These are phyloP conservation scores for Solanum boliviense DNA, from an alignment of 257 asterid genomes.

Conservation along the genomic window DNA sequence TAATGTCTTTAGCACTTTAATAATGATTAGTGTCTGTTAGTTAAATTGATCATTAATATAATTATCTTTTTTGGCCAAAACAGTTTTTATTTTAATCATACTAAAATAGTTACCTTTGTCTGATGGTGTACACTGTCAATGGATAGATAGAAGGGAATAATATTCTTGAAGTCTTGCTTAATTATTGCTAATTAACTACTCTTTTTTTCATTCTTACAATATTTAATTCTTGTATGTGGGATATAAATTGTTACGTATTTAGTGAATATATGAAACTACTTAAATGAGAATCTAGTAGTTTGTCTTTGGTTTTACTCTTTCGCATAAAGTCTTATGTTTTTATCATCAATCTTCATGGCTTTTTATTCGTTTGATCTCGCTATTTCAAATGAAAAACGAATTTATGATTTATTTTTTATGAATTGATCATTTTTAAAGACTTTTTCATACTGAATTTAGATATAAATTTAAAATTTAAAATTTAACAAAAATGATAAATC, in stretches of 20 bases:
- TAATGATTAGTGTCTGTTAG: conserved; percentile 9
- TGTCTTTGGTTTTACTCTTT: not conserved
- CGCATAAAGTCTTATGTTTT: not conserved
- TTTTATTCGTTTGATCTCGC: not conserved
- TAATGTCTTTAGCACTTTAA: conserved; percentile 15
- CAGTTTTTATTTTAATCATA: not conserved
- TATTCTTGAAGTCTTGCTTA: not conserved
- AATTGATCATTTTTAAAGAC: not conserved
- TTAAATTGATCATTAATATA: not conserved
- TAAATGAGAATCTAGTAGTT: not conserved
- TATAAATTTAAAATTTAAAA: no score
- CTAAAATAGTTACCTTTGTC: conserved; percentile 11
- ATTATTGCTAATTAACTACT: not conserved
- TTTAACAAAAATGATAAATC: no score
- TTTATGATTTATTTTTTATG: not conserved
- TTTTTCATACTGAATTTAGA: not conserved
- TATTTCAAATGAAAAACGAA: not conserved
- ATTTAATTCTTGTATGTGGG: not conserved
- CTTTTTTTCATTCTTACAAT: not conserved
- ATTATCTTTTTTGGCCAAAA: not conserved
- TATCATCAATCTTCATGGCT: not conserved
- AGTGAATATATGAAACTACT: not conserved
- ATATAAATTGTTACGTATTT: not conserved
- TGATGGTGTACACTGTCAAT: conserved; percentile 9
- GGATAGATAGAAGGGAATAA: conserved; percentile 19